Evolutionary conservation across 1,139 yeast species (phyloP), one percentile per base, ranked within the genome.

Genomic region (Hyphopichia khmerensis): DNA sequence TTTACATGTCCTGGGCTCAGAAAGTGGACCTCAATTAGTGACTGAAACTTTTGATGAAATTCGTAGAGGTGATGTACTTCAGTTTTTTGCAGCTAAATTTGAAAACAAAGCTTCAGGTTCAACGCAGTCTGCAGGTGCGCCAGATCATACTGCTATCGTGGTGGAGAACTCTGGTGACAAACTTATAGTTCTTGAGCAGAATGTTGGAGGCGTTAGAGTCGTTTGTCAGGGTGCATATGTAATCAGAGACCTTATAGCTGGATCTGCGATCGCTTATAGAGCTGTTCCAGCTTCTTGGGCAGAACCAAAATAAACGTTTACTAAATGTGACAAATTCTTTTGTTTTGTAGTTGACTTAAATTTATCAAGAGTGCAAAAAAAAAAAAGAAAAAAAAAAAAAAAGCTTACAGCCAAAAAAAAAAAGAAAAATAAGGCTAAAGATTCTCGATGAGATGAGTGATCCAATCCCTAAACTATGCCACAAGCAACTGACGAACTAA

Each of bases 91-190:
- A 3, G 77, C 81, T 43, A 60, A 62, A 17, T 80, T 84, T 50
- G 62, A 62, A 53, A 62, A 53, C 56, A 61, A 42, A 36, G 57
- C 45, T 39, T 55, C 39, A 48, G 67, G 67, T 15, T 37, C 49
- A 3, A 59, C 61, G 1, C 59, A 56, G 43, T 64, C 64, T 2
- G 73, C 62, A 2, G 91, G 91, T 0, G 67, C 69, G 8, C 91
- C 91, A 2, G 79, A 84, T 56, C 91, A 84, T 55, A 84, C 91
- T 0, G 66, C 87, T 0, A 73, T 84, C 15, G 84, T 84, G 1
- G 53, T 75, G n/a, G 66, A 57, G 11, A 64, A 65, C 36, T 53
- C 50, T 1, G 62, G 60, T 1, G 67, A 60, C 4, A 55, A 49
- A 34, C 48, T 82, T 10, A 52, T 57, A 13, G 72, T 83, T n/a